A percentile compares a stretch with the other conserved stretches of the same genome.
These are phyloP conservation scores for Trichoderma cornu-damae DNA, from an alignment of 2,329 filamentous ascomycete species.

Conservation along the genomic window DNA sequence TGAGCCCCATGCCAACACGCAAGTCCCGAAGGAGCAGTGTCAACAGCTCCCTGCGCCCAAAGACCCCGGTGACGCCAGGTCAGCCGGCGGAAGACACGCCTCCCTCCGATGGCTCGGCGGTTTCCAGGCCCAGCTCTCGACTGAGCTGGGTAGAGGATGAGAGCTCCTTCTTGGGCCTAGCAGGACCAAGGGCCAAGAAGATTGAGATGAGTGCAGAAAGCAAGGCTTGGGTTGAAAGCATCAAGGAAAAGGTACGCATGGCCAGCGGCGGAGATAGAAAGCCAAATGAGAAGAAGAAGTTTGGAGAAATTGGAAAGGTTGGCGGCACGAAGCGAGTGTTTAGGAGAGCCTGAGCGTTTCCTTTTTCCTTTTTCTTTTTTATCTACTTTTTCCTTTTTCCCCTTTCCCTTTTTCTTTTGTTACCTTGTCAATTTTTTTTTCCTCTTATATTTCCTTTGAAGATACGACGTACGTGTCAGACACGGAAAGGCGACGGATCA, in stretches of 20 bases:
- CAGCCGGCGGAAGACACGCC: slow-evolving; percentile 37
- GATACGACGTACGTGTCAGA: neutral
- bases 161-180: slow-evolving; percentile 58
- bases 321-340: slow-evolving; percentile 70
- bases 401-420: neutral
- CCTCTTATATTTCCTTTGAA: neutral
- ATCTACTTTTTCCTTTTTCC: too few species aligned
- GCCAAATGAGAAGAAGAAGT: slow-evolving; percentile 36
- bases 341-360: slow-evolving; percentile 36
- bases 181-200: slow-evolving; percentile 62
- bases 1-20: slow-evolving; percentile 46
- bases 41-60: slow-evolving; percentile 33
- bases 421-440: neutral
- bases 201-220: slow-evolving; percentile 67
- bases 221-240: slow-evolving; percentile 73
- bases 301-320: slow-evolving; percentile 67
- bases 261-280: slow-evolving; percentile 55
- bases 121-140: slow-evolving; percentile 49
- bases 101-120: slow-evolving; percentile 40
- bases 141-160: slow-evolving; percentile 57
- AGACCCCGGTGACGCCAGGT: slow-evolving; percentile 40
- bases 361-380: neutral
- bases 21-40: slow-evolving; percentile 47
- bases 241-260: slow-evolving; percentile 72
- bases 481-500: neutral